These are phyloP conservation scores for Fusarium fujikuroi DNA, from an alignment of 2,329 filamentous ascomycete genomes.

Conservation along the genomic window DNA sequence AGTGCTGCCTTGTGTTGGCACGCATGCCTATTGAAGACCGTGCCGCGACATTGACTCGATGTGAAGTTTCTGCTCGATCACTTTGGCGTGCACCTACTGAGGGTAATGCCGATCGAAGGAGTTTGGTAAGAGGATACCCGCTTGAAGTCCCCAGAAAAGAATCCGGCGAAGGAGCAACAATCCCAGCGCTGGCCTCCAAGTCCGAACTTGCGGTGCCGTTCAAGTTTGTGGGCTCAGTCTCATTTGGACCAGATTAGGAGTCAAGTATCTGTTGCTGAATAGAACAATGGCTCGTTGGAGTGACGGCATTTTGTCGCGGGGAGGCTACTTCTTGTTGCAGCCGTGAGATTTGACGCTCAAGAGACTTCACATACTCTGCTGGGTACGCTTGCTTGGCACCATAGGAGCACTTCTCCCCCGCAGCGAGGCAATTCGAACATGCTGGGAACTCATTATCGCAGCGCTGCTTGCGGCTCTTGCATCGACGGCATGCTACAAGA, in stretches of 20 bases:
- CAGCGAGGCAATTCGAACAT: neutral
- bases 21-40: neutral
- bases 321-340: neutral
- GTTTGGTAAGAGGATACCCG: constrained; percentile 2
- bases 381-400: neutral
- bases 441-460: constrained; percentile 4
- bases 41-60: neutral
- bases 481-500: neutral
- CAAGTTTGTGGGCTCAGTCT: neutral
- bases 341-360: neutral
- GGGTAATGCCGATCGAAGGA: neutral
- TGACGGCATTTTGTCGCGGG: neutral
- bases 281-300: neutral
- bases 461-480: constrained; percentile 3
- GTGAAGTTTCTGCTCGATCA: neutral
- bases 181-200: constrained; percentile 3
- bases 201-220: neutral
- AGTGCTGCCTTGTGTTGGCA: accelerated
- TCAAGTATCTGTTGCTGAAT: neutral
- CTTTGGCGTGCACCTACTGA: neutral
- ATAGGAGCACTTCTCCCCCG: neutral
- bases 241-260: neutral
- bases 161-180: neutral
- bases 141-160: neutral
- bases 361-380: constrained; percentile 1